Percentiles rank a stretch among this genome's conserved stretches.
Conservation (phyloP, 2,329 filamentous ascomycete genomes). For the Epichloe sibirici region DNA sequence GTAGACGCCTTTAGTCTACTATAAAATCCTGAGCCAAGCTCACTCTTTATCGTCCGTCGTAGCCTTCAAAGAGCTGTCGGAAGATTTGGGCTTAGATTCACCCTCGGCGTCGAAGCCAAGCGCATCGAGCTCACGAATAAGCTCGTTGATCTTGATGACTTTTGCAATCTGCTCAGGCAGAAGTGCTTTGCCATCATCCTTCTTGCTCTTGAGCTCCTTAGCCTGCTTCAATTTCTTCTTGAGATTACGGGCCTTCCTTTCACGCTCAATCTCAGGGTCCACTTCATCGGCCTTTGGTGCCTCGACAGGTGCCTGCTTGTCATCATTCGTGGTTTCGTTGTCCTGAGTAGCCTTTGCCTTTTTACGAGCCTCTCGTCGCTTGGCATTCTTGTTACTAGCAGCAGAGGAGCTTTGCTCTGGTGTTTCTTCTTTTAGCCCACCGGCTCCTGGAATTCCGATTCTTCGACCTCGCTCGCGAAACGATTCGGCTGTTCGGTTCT, state of each 20-base stretch:
- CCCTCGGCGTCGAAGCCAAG: constrained; percentile 76
- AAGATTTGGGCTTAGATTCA: constrained; percentile 33
- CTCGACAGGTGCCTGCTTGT: constrained; percentile 12
- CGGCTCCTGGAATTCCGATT: constrained; percentile 60
- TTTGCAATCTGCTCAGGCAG: constrained; percentile 94
- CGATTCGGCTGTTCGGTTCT: constrained; percentile 76
- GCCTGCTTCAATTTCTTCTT: constrained; percentile 95
- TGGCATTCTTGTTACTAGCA: constrained; percentile 74
- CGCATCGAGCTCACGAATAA: constrained; percentile 74
- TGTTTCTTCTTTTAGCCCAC: constrained; percentile 39
- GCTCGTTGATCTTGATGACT: constrained; percentile 91
- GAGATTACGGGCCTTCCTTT: constrained; percentile 85
- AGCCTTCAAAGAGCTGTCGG: not conserved
- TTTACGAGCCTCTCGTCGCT: constrained; percentile 47
- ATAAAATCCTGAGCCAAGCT: not conserved
- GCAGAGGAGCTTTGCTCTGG: constrained; percentile 34
- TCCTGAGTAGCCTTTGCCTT: constrained; percentile 45
- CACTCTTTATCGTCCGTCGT: not conserved
- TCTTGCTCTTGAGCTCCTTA: constrained; percentile 79
- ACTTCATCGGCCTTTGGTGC: constrained; percentile 27
- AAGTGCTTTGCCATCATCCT: constrained; percentile 70
- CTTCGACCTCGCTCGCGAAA: constrained; percentile 63
- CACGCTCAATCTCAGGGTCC: constrained; percentile 65
- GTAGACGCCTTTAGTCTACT: not conserved
- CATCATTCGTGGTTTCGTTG: constrained; percentile 47